A percentile compares a stretch with the other conserved stretches of the same genome.
Conservation (phyloP, 306 rosid species). For the Glycine latifolia region DNA sequence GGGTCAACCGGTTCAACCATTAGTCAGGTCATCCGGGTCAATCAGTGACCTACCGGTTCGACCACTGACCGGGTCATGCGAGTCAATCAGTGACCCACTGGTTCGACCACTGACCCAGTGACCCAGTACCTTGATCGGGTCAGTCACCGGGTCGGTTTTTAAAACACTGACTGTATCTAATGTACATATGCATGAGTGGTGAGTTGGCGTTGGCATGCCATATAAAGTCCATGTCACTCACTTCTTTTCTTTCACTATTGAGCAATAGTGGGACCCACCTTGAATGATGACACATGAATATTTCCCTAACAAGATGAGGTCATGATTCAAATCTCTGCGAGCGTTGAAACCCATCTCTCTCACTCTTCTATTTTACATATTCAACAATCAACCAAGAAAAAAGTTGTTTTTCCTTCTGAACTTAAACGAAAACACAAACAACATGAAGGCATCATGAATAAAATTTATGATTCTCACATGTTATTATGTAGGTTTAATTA, state of each 20-base stretch:
- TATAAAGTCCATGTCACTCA: slow-evolving; percentile 46
- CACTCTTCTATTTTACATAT: not conserved
- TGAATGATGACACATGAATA: slow-evolving; percentile 46
- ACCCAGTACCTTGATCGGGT: no score
- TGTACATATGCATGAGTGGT: slow-evolving; percentile 34
- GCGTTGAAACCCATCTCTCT: not conserved
- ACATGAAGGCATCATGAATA: not conserved
- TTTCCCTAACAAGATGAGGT: slow-evolving; percentile 47
- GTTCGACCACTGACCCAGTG: no score
- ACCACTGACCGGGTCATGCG: no score
- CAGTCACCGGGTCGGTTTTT: no score
- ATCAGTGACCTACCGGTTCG: no score
- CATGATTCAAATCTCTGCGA: slow-evolving; percentile 52
- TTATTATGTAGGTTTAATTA: not conserved
- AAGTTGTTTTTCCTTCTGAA: slow-evolving; percentile 48
- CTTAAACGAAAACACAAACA: slow-evolving; percentile 23
- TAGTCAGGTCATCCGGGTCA: no score
- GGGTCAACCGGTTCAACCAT: no score
- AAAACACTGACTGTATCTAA: no score
- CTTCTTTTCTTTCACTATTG: not conserved
- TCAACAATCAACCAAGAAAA: slow-evolving; percentile 59
- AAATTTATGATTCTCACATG: not conserved
- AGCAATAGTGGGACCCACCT: slow-evolving; percentile 40
- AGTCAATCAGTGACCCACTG: no score
- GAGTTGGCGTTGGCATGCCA: slow-evolving; percentile 56